Conservation (phyloP, 2,329 filamentous ascomycete genomes). For the Microsporum canis region DNA sequence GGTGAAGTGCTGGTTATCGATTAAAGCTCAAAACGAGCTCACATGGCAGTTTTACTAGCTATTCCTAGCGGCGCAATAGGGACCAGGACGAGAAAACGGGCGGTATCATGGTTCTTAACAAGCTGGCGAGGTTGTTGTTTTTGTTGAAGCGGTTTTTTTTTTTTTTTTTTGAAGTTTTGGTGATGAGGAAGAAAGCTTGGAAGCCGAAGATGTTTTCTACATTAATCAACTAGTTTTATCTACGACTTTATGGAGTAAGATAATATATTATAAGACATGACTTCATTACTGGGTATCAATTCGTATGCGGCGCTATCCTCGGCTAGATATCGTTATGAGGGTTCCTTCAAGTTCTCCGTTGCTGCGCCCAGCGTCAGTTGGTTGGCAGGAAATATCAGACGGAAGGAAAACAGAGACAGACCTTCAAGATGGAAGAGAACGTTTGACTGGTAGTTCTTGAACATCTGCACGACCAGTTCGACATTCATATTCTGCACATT, state of each 20-base stretch:
- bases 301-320: background rate
- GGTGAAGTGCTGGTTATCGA: background rate
- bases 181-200: background rate
- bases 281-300: background rate
- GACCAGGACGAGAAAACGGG: background rate
- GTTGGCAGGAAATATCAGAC: background rate
- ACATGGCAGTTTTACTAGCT: background rate
- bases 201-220: background rate
- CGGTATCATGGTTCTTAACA: background rate
- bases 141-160: background rate
- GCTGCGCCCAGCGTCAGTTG: background rate
- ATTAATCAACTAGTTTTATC: background rate
- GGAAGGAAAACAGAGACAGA: conserved; percentile 30
- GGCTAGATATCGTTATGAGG: background rate
- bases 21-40: background rate
- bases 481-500: conserved; percentile 99
- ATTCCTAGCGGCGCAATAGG: background rate
- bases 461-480: conserved; percentile 96
- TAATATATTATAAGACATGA: background rate
- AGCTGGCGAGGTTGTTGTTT: background rate
- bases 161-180: background rate
- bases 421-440: conserved; percentile 95
- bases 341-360: conserved; percentile 12
- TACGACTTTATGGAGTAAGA: background rate
- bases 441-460: conserved; percentile 98